phyloP scores from a whole-genome alignment of 2,329 filamentous ascomycete species.

The Trichoderma simmonsii region DNA sequence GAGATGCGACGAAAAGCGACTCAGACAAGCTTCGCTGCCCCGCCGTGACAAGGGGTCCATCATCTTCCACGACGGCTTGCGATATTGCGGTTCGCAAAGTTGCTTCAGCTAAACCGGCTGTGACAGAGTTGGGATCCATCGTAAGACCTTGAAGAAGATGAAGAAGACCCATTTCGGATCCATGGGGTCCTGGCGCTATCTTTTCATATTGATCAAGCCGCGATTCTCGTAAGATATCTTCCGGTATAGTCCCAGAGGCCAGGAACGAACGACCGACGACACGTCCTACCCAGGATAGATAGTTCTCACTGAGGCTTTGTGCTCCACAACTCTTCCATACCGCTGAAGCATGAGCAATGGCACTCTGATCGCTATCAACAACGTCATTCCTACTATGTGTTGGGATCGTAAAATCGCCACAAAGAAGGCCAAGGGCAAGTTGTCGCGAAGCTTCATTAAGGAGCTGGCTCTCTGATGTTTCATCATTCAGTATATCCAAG shows the following conservation, averaged over 20 bases:
- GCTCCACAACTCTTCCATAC: conserved; percentile 75
- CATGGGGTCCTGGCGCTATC: conserved; percentile 45
- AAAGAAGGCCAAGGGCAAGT: conserved; percentile 70
- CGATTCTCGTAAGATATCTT: conserved; percentile 59
- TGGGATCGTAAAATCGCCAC: conserved; percentile 66
- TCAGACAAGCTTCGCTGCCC: conserved; percentile 52
- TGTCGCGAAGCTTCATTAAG: conserved; percentile 68
- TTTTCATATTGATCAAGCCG: conserved; percentile 49
- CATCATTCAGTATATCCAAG: conserved; percentile 75
- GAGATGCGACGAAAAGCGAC: conserved; percentile 51
- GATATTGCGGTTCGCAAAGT: conserved; percentile 57
- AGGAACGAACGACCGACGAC: conserved; percentile 82
- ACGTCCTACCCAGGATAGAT: conserved; percentile 79
- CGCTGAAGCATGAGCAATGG: conserved; percentile 58
- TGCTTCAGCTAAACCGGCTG: conserved; percentile 59
- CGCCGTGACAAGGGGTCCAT: conserved; percentile 47
- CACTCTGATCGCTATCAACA: conserved; percentile 63
- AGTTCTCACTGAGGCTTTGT: conserved; percentile 62
- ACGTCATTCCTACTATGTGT: conserved; percentile 54
- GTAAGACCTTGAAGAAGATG: conserved; percentile 60
- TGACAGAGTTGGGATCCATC: conserved; percentile 52
- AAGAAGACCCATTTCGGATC: conserved; percentile 63
- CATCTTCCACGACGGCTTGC: conserved; percentile 45
- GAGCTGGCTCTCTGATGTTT: conserved; percentile 57
- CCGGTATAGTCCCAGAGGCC: conserved; percentile 65